These are phyloP conservation scores for Sporothrix schenckii DNA, from an alignment of 2,329 filamentous ascomycete species.

Conservation along the genomic window DNA sequence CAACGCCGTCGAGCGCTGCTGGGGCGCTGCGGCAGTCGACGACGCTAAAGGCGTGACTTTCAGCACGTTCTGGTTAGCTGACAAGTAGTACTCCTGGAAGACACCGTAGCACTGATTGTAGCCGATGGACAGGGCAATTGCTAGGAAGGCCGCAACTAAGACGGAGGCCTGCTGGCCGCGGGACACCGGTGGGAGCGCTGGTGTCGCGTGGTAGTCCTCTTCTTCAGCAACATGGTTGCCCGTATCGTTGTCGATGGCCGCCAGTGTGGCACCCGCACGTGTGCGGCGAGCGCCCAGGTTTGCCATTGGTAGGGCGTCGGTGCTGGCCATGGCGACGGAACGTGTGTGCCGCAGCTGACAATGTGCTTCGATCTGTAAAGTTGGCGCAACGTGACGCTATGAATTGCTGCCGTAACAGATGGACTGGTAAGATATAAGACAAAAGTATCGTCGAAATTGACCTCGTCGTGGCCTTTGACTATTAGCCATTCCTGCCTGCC, in stretches of 20 bases:
- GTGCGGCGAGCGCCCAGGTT: conserved; percentile 25
- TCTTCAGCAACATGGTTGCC: background rate
- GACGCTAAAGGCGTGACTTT: conserved; percentile 29
- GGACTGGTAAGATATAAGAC: background rate
- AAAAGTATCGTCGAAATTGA: background rate
- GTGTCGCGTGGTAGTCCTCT: conserved; percentile 29
- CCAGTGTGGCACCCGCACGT: conserved; percentile 24
- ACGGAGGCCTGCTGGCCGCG: conserved; percentile 49
- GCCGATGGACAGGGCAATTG: conserved; percentile 52
- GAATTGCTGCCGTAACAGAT: background rate
- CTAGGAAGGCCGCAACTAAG: conserved; percentile 49
- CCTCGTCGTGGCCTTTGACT: background rate
- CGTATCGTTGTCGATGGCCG: background rate
- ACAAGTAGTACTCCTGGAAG: conserved; percentile 55
- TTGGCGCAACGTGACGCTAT: background rate
- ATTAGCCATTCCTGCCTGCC: background rate
- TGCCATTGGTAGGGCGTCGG: conserved; percentile 8
- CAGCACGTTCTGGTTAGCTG: conserved; percentile 47
- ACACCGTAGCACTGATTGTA: conserved; percentile 55
- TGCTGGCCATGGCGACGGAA: conserved; percentile 19
- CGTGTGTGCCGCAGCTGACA: too few species aligned
- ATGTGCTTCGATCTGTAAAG: background rate
- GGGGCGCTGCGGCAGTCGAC: background rate
- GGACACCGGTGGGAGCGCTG: conserved; percentile 43
- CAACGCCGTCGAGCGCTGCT: conserved; percentile 46